These are phyloP conservation scores for Arabis alpina DNA, from an alignment of 345 rosid species.

Conservation along the genomic window DNA sequence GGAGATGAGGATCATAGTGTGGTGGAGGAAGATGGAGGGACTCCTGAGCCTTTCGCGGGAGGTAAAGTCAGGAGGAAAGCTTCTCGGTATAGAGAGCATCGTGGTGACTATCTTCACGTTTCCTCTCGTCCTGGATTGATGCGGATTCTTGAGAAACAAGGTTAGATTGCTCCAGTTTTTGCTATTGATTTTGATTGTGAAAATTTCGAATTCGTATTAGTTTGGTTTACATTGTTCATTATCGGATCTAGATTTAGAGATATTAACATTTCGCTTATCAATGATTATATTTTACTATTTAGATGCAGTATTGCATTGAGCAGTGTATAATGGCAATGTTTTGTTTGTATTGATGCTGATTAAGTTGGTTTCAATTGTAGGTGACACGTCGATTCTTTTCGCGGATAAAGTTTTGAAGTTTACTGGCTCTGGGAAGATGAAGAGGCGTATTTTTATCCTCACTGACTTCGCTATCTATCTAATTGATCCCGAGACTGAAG, in stretches of 20 bases:
- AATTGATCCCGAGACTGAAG: slow-evolving; percentile 75
- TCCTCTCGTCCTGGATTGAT: slow-evolving; percentile 66
- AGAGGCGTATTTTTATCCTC: slow-evolving; percentile 67
- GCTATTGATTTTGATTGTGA: not conserved
- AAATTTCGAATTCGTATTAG: not conserved
- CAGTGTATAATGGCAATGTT: not conserved
- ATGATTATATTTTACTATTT: not conserved
- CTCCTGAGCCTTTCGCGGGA: slow-evolving; percentile 89
- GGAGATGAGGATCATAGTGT: slow-evolving; percentile 28
- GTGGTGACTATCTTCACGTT: slow-evolving; percentile 89
- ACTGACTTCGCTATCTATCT: slow-evolving; percentile 82
- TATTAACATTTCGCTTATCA: not conserved
- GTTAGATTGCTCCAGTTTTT: slow-evolving; percentile 34
- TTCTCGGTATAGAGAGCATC: slow-evolving; percentile 72
- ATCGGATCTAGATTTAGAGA: slow-evolving; percentile 23
- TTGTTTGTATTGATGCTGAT: not conserved
- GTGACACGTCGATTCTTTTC: slow-evolving; percentile 72
- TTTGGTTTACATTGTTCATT: not conserved
- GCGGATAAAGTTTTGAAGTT: slow-evolving; percentile 93
- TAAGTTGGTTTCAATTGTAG: slow-evolving; percentile 42
- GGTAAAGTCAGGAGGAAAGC: slow-evolving; percentile 80
- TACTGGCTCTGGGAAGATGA: slow-evolving; percentile 89
- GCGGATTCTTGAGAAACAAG: slow-evolving; percentile 86
- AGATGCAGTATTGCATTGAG: not conserved
- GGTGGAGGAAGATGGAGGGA: slow-evolving; percentile 44